Evolutionary conservation across 768 basidiomycete species (phyloP).

Genomic region (Tubosaeta sp.): DNA sequence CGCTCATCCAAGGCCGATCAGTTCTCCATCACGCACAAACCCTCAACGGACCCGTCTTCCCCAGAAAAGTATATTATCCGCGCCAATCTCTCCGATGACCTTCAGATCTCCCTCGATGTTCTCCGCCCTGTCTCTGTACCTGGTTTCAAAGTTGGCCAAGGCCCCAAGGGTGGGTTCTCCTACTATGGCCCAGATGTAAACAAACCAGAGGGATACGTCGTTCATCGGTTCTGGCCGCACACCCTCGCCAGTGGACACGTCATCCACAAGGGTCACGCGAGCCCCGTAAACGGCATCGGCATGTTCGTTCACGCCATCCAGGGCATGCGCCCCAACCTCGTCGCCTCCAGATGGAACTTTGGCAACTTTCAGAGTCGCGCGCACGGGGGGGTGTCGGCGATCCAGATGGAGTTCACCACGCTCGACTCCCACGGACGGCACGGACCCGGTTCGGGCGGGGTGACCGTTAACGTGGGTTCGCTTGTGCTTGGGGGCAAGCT

Average conservation of each 20-base stretch:
- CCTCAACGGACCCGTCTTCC: conserved; percentile 48
- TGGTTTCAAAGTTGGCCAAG: conserved; percentile 90
- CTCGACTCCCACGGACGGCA: conserved; percentile 71
- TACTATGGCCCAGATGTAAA: conserved; percentile 72
- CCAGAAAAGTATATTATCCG: conserved; percentile 78
- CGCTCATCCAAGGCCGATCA: conserved; percentile 84
- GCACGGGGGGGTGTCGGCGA: conserved; percentile 72
- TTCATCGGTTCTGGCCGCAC: conserved; percentile 90
- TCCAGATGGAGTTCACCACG: conserved; percentile 97
- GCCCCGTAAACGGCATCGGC: conserved; percentile 56
- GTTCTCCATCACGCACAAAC: conserved; percentile 68
- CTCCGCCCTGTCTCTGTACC: conserved; percentile 63
- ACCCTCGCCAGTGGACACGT: conserved; percentile 60
- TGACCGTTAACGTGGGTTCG: conserved; percentile 81
- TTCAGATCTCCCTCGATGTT: conserved; percentile 76
- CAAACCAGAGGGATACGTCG: conserved; percentile 78
- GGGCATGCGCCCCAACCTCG: conserved; percentile 93
- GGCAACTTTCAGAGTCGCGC: conserved; percentile 78
- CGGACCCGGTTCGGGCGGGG: conserved; percentile 77
- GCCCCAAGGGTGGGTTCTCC: conserved; percentile 82
- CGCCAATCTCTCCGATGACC: conserved; percentile 73
- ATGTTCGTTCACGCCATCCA: conserved; percentile 97
- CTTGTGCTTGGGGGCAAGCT: conserved; percentile 79
- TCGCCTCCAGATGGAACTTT: conserved; percentile 96
- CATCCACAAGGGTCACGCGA: conserved; percentile 60